Conservation (phyloP, 163 green algal species). For the Scenedesmus sp. region DNA sequence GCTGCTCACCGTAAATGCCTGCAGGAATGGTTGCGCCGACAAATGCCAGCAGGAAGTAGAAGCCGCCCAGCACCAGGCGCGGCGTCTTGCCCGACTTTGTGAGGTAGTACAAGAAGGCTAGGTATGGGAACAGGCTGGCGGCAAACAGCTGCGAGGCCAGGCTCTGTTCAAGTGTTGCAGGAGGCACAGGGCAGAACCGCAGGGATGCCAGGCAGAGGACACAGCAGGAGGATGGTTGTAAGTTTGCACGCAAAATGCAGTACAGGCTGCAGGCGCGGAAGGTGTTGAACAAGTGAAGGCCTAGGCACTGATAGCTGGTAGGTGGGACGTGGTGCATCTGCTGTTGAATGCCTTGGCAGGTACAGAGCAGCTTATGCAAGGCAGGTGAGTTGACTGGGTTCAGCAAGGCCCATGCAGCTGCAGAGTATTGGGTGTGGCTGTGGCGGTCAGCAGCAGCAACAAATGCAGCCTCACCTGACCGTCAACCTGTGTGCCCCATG, state of each 20-base stretch:
- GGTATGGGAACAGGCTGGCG: slow-evolving; percentile 92
- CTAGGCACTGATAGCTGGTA: background rate
- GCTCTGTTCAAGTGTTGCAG: slow-evolving; percentile 59
- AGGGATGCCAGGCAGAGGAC: no score
- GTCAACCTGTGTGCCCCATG: slow-evolving; percentile 58
- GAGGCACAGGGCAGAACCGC: background rate
- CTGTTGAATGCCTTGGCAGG: background rate
- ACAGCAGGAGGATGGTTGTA: background rate
- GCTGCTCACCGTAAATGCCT: slow-evolving; percentile 87
- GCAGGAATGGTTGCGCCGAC: slow-evolving; percentile 96
- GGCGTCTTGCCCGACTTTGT: slow-evolving; percentile 80
- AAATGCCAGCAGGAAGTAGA: slow-evolving; percentile 98
- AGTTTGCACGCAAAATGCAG: no score
- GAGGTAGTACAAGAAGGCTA: slow-evolving; percentile 91
- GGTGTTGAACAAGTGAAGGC: background rate
- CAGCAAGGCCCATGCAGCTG: background rate
- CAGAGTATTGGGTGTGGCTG: background rate
- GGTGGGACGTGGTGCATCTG: no score
- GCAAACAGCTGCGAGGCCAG: slow-evolving; percentile 94
- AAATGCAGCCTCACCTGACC: slow-evolving; percentile 38
- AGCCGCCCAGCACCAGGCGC: slow-evolving; percentile 88
- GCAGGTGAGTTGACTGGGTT: background rate
- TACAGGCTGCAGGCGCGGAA: no score
- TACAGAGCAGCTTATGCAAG: background rate
- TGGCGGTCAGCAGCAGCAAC: background rate